Evolutionary conservation across 2,329 filamentous ascomycete genomes (phyloP), one percentile per base, ranked within the genome.

Genomic region (Pyrenochaeta sp.): DNA sequence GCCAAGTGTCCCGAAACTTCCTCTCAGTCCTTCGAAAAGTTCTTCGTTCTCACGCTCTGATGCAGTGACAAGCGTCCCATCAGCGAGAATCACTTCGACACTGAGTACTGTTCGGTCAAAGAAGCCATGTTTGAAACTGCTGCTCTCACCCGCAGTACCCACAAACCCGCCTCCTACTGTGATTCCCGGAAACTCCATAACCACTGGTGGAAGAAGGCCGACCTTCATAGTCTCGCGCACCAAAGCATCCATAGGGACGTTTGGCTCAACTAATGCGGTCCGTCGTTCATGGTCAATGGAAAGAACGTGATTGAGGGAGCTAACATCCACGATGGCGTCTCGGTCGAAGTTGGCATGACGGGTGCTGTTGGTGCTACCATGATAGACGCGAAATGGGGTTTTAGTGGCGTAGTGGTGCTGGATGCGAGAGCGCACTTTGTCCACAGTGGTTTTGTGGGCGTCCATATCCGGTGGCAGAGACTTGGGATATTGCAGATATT

Each of bases 321-420:
- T 89, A 24, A 89, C 91, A 72, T 92, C 89, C 56, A 93, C 81
- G 9, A 86, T 66, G 15, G 59, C 52, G 28, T 69, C 80, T 7
- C 52, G 69, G 37, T 74, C 65, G 55, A 77, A 74, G n/a, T 66
- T 63, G 1, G 74, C 72, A 56, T 84, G 83, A 0, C 91, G 87
- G 13, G 91, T 93, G 76, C 86, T 90, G 79, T 91, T 92, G 25
- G 90, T 92, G 2, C 88, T 87, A 65, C 91, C 91, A 77, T 93
- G 90, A 69, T 88, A 91, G 68, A 93, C 63, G 9, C 73, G 70
- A 50, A 76, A 75, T 1, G 72, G 62, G 2, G 63, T 69, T 46
- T 69, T 71, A 22, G 55, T 57, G 24, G 55, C 50, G 58, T 75
- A 68, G 24, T 75, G 75, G 8, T 71, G 61, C 9, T 62, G 54